Percentiles rank a stretch among this genome's conserved stretches.
Conservation (phyloP, 148 eudicot genomes). For the Bassia scoparia region DNA sequence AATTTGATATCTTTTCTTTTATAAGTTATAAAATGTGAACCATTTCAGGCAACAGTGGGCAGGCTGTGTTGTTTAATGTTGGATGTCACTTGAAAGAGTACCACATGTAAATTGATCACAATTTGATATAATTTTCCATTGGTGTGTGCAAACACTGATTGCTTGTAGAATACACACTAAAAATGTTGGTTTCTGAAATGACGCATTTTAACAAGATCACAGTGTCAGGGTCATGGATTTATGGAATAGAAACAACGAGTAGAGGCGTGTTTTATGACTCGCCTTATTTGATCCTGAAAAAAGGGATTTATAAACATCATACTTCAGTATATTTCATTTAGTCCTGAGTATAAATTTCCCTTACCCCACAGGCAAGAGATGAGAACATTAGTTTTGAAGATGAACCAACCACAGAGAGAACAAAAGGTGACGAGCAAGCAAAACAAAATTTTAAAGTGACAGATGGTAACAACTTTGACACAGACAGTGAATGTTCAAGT, state of each 20-base stretch:
- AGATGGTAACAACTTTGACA: slow-evolving; percentile 19
- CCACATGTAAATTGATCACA: neutral
- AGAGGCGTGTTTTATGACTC: neutral
- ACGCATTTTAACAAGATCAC: neutral
- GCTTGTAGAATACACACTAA: neutral
- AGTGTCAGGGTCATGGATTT: neutral
- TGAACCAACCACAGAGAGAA: neutral
- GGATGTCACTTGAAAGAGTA: neutral
- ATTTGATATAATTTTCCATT: too few relatives aligned
- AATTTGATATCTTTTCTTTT: too few relatives aligned
- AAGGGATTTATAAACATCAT: neutral
- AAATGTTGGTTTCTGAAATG: neutral
- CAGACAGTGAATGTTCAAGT: slow-evolving; percentile 33
- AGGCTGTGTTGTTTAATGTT: neutral
- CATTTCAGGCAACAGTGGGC: neutral
- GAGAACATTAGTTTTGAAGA: neutral
- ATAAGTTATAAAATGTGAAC: too few relatives aligned
- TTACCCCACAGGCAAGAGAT: slow-evolving; percentile 8
- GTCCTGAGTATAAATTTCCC: neutral
- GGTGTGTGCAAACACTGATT: too few relatives aligned
- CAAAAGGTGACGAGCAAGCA: neutral
- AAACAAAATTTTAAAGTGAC: neutral
- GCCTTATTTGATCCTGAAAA: neutral
- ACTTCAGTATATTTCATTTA: neutral
- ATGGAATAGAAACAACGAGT: neutral